A percentile compares a stretch with the other conserved stretches of the same genome.
Evolutionary conservation across 108 stramenopile genomes (phyloP).

Genomic region (Phaeodactylum tricornutum): DNA sequence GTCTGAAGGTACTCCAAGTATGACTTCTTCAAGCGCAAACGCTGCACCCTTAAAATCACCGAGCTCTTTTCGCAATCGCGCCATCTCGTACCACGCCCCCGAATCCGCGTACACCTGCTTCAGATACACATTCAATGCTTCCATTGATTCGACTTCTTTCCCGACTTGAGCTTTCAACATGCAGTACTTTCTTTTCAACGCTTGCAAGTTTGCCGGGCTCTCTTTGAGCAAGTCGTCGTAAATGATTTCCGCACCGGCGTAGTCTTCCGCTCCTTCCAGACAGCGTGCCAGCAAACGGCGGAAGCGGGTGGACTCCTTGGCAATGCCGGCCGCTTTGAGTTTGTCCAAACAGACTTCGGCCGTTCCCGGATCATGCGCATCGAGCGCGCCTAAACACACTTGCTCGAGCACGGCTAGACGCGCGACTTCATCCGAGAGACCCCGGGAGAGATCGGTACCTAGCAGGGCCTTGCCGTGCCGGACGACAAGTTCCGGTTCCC

Average conservation of each 20-base stretch:
- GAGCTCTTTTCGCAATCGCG: conserved; percentile 32
- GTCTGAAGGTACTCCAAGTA: conserved; percentile 56
- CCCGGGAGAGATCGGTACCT: conserved; percentile 12
- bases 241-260: conserved; percentile 32
- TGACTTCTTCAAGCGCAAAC: conserved; percentile 72
- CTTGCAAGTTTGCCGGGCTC: conserved; percentile 71
- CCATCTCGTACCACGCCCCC: conserved; percentile 71
- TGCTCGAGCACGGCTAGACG: conserved; percentile 62
- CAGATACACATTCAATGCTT: conserved; percentile 59
- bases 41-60: conserved; percentile 67
- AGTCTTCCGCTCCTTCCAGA: conserved; percentile 52
- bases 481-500: conserved; percentile 51
- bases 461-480: conserved; percentile 43
- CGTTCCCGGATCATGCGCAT: conserved; percentile 31
- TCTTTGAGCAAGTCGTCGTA: conserved; percentile 56
- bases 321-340: conserved; percentile 11
- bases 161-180: conserved; percentile 36
- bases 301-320: conserved; percentile 48
- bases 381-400: conserved; percentile 47
- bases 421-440: conserved; percentile 25
- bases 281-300: conserved; percentile 58
- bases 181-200: conserved; percentile 71
- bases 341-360: conserved; percentile 33
- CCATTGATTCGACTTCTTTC: conserved; percentile 23
- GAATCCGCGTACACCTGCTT: conserved; percentile 45